Evolutionary conservation across 768 basidiomycete genomes (phyloP).

Genomic region (Russula lepida): DNA sequence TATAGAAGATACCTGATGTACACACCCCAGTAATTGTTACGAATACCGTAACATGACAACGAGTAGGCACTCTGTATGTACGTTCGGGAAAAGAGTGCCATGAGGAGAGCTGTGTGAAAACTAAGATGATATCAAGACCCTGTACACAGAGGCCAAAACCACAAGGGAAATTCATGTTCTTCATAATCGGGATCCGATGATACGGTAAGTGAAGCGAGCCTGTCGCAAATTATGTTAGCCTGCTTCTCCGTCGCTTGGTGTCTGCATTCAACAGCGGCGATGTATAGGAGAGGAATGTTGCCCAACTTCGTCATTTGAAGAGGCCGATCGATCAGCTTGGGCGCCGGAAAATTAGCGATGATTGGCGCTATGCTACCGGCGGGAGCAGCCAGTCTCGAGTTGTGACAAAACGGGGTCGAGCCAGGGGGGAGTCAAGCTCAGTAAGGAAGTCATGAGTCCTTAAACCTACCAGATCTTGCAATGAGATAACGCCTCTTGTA

Average conservation of each 20-base stretch:
- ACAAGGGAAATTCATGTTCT: not conserved
- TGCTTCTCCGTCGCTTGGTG: too few species aligned
- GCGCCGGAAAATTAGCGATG: too few species aligned
- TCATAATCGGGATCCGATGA: not conserved
- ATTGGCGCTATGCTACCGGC: too few species aligned
- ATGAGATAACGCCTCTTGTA: too few species aligned
- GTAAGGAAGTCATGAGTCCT: too few species aligned
- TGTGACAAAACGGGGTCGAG: too few species aligned
- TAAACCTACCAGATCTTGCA: too few species aligned
- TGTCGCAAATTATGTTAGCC: not conserved
- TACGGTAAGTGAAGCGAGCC: not conserved
- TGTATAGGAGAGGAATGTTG: not conserved
- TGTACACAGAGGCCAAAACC: conserved; percentile 9
- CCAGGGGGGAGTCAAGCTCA: too few species aligned
- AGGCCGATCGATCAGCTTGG: too few species aligned
- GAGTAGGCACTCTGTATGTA: not conserved
- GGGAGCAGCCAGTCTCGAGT: too few species aligned
- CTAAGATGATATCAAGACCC: conserved; percentile 1
- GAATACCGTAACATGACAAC: not conserved
- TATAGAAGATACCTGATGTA: not conserved
- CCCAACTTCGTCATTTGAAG: too few species aligned
- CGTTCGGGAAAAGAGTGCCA: not conserved
- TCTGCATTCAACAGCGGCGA: not conserved
- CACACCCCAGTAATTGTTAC: not conserved
- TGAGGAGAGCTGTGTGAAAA: not conserved